Percentiles rank a stretch among this genome's conserved stretches.
phyloP scores from a whole-genome alignment of 495 filamentous ascomycete genomes.

The Penicillium turbatum region DNA sequence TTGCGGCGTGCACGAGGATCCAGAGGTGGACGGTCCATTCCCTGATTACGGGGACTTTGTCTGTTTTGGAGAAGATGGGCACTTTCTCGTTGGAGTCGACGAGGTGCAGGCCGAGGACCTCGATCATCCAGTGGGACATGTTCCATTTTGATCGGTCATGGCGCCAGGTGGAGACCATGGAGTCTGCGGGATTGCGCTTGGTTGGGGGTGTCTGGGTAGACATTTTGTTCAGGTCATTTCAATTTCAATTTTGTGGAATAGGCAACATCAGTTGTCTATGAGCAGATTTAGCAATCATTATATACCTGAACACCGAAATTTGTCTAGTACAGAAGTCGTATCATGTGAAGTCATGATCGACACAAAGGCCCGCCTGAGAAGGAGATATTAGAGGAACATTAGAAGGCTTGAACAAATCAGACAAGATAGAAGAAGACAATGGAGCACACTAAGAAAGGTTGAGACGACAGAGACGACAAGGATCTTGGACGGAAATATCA shows the following conservation, averaged over 20 bases:
- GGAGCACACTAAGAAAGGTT: background rate
- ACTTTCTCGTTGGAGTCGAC: slow-evolving; percentile 13
- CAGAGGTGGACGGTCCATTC: slow-evolving; percentile 26
- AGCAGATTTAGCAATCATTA: slow-evolving; percentile 7
- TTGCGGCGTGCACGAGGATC: slow-evolving; percentile 22
- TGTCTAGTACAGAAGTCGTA: background rate
- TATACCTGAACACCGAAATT: background rate
- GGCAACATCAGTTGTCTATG: background rate
- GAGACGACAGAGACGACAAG: no score
- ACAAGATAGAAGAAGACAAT: background rate
- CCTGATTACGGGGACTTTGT: slow-evolving; percentile 22
- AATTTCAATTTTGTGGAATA: no score
- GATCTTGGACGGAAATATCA: no score
- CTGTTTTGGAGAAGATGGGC: slow-evolving; percentile 23
- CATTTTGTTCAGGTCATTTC: slow-evolving; percentile 6
- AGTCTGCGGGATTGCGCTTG: slow-evolving; percentile 22
- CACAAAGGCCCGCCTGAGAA: no score
- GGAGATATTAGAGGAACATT: slow-evolving; percentile 1
- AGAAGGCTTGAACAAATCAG: slow-evolving; percentile 6
- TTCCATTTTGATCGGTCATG: slow-evolving; percentile 23
- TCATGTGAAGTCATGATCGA: slow-evolving; percentile 21
- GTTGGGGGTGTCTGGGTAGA: background rate
- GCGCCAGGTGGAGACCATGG: slow-evolving; percentile 31
- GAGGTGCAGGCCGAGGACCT: slow-evolving; percentile 23
- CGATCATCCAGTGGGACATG: slow-evolving; percentile 23